These are phyloP conservation scores for Fusarium tricinctum DNA, from an alignment of 2,329 filamentous ascomycete genomes.

Conservation along the genomic window DNA sequence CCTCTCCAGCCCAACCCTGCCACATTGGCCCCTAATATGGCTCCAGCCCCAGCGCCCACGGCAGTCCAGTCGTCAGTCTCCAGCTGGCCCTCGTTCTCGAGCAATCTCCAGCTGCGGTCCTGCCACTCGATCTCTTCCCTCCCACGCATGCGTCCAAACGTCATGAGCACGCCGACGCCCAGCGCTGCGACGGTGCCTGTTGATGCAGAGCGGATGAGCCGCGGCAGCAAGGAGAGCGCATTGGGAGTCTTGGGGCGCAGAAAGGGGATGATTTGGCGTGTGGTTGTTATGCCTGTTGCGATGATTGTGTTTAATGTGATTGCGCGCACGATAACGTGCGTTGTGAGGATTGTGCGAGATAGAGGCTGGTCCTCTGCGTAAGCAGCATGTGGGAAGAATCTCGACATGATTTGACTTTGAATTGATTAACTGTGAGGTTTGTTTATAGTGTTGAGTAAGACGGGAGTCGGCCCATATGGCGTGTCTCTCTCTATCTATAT, in stretches of 20 bases:
- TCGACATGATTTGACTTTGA: constrained; percentile 61
- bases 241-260: constrained; percentile 50
- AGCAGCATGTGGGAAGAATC: constrained; percentile 66
- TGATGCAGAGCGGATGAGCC: constrained; percentile 62
- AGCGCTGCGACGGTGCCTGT: constrained; percentile 62
- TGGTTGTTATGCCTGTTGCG: constrained; percentile 57
- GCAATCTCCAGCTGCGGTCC: constrained; percentile 72
- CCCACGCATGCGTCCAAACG: constrained; percentile 66
- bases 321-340: constrained; percentile 70
- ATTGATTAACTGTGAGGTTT: constrained; percentile 1
- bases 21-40: constrained; percentile 52
- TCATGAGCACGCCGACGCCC: constrained; percentile 59
- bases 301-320: constrained; percentile 67
- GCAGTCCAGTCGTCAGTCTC: constrained; percentile 70
- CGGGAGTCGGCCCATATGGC: background rate
- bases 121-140: constrained; percentile 73
- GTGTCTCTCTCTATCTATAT: constrained; percentile 17
- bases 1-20: constrained; percentile 56
- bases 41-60: constrained; percentile 57
- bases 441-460: constrained; percentile 4
- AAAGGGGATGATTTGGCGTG: constrained; percentile 50
- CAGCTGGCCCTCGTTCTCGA: constrained; percentile 70
- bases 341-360: constrained; percentile 67
- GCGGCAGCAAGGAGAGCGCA: constrained; percentile 50
- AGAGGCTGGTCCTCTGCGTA: constrained; percentile 75